These are phyloP conservation scores for Mycogone perniciosa DNA, from an alignment of 2,329 filamentous ascomycete genomes.

Conservation along the genomic window DNA sequence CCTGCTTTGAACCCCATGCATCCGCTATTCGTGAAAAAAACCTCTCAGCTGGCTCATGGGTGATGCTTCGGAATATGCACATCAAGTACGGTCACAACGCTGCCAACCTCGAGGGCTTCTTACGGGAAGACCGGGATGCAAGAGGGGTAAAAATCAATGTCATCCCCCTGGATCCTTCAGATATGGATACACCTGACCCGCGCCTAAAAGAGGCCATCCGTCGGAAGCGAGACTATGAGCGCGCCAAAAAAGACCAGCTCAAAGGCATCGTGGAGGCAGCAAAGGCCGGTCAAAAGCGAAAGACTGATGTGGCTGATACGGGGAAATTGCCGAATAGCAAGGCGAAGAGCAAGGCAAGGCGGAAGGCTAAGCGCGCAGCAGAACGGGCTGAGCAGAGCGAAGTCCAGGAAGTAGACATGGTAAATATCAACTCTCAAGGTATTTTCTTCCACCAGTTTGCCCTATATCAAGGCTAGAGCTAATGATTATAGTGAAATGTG, in stretches of 20 bases:
- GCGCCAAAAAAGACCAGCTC: constrained; percentile 35
- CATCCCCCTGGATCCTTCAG: constrained; percentile 38
- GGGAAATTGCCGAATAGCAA: constrained; percentile 24
- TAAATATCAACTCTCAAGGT: constrained; percentile 28
- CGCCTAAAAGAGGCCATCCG: constrained; percentile 51
- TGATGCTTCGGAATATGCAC: constrained; percentile 66
- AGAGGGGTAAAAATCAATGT: constrained; percentile 49
- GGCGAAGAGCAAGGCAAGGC: constrained; percentile 16
- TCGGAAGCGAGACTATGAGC: constrained; percentile 61
- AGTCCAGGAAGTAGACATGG: constrained; percentile 8
- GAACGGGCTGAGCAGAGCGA: constrained; percentile 19
- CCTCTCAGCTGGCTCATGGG: constrained; percentile 53
- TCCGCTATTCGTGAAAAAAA: constrained; percentile 43
- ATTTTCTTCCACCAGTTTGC: constrained; percentile 8
- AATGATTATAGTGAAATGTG: constrained; percentile 37
- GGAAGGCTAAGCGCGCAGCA: constrained; percentile 11
- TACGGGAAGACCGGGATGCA: constrained; percentile 53
- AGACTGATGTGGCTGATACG: constrained; percentile 21
- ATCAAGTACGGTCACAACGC: constrained; percentile 51
- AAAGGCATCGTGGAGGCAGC: constrained; percentile 33
- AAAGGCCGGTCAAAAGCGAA: constrained; percentile 34
- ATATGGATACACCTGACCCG: constrained; percentile 37
- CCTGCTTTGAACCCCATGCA: constrained; percentile 63
- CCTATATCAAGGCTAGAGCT: no score
- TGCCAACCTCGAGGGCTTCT: constrained; percentile 60